Base-by-base conservation (phyloP, 2,329 filamentous ascomycete genomes). In the Bipolaris gigantea region DNA sequence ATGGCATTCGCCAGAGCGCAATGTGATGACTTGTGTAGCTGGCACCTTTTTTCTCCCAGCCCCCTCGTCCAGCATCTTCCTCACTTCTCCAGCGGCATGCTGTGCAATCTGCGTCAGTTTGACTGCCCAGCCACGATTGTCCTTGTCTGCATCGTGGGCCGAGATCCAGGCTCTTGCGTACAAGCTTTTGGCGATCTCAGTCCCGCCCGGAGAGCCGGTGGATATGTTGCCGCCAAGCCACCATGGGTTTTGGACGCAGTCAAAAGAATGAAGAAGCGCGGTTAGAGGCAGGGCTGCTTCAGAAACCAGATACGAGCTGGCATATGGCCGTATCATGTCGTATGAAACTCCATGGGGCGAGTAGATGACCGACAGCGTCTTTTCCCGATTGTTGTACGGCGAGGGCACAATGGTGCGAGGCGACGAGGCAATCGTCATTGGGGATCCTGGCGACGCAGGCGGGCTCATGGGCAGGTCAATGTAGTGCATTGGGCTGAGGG, bases 221-320 rank as follows among this genome's bases (percentile, higher is more conserved):
- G 81, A 81, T 47, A 85, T 80, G 47, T 83, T 81, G 0, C 85
- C 84, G 33, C 84, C 85, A 2, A 87, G 70, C 72, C 83, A 86
- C 82, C 83, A 86, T 0, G 83, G 83, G 40, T 83, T 85, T 18
- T 78, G 73, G 23, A 86, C 79, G 8, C 75, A 75, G 62, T 87
- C 83, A 71, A 88, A 85, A 48, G 82, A 83, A 67, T 89, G 86
- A 15, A 89, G 76, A 4, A 89, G 80, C 0, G 82, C 81, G 0
- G 84, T 87, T 16, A 89, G 74, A 0, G 85, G 86, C 2, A 88
- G 76, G 0, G 85, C 84, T 1, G 81, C 77, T 63, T 83, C 78
- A 1, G 76, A 68, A 2, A 83, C 74, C 3, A 88, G 81, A 64
- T 87, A 83, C 0, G 79, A 78, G 2, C 80, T 79, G 5, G 80